Evolutionary conservation across 305 asterid species (phyloP).

Genomic region (Stenogyne calaminthoides): DNA sequence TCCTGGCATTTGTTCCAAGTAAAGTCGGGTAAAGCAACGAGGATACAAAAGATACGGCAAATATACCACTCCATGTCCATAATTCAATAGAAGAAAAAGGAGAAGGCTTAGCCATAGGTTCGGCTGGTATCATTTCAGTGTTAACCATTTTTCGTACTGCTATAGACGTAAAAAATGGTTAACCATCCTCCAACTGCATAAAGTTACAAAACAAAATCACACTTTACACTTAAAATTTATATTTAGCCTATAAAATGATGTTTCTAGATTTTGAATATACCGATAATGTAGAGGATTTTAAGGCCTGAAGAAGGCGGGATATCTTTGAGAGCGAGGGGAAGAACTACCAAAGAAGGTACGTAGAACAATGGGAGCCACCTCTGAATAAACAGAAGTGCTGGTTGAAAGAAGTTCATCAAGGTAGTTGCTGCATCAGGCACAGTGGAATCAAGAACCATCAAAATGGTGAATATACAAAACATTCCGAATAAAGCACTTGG

Average conservation of each 20-base stretch:
- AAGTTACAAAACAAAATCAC: background rate
- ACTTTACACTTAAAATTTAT: conserved; percentile 10
- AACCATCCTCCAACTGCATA: conserved; percentile 86
- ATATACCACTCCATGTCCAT: conserved; percentile 79
- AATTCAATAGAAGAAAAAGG: conserved; percentile 74
- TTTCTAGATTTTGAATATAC: conserved; percentile 28
- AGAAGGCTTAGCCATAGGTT: conserved; percentile 92
- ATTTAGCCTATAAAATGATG: too few relatives aligned
- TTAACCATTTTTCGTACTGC: conserved; percentile 87
- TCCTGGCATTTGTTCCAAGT: conserved; percentile 84
- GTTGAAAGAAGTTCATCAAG: conserved; percentile 90
- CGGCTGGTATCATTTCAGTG: conserved; percentile 88
- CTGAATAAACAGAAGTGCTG: conserved; percentile 89
- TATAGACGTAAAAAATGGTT: conserved; percentile 84
- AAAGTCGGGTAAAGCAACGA: conserved; percentile 70
- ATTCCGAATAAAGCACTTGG: conserved; percentile 97
- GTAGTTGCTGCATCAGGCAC: conserved; percentile 76
- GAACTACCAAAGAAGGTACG: conserved; percentile 90
- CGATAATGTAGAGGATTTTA: conserved; percentile 73
- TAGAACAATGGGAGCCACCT: conserved; percentile 98
- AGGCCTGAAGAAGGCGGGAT: conserved; percentile 92
- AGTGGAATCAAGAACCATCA: conserved; percentile 67
- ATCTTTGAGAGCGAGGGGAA: conserved; percentile 87
- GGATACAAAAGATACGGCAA: conserved; percentile 62
- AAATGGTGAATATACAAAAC: conserved; percentile 85